A percentile compares a stretch with the other conserved stretches of the same genome.
phyloP scores from a whole-genome alignment of 2,329 filamentous ascomycete species.

The Byssochlamys sp. region DNA sequence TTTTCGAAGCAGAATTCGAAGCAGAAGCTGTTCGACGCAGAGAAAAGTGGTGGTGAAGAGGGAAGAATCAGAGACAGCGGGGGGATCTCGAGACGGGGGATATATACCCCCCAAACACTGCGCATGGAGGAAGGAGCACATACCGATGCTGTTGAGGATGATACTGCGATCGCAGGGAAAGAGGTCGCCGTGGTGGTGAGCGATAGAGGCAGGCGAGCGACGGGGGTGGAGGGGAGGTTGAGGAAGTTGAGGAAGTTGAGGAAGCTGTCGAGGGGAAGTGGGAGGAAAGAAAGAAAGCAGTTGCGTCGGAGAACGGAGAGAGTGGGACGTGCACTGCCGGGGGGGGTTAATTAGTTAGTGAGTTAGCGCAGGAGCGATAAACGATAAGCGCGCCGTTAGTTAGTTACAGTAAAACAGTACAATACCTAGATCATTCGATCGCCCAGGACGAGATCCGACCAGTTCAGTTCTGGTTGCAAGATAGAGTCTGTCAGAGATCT shows the following conservation, averaged over 20 bases:
- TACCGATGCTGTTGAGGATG: background rate
- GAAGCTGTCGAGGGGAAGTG: background rate
- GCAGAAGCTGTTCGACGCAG: background rate
- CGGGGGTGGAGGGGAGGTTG: background rate
- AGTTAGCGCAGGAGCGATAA: background rate
- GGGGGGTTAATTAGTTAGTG: background rate
- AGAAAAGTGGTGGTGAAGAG: background rate
- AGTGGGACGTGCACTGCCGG: background rate
- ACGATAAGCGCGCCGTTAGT: background rate
- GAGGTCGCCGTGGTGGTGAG: background rate
- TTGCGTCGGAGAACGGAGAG: background rate
- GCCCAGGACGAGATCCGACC: no score
- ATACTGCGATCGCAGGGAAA: background rate
- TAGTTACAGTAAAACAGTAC: no score
- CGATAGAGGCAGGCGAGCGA: background rate
- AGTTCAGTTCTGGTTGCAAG: background rate
- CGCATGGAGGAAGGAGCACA: background rate
- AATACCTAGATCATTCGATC: no score
- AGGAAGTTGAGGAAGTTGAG: background rate
- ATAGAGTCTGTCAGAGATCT: background rate
- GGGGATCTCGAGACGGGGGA: background rate
- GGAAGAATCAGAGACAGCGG: background rate
- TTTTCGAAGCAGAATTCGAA: background rate
- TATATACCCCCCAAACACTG: background rate
- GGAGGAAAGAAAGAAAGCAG: background rate